These are phyloP conservation scores for Physaria fendleri DNA, from an alignment of 345 rosid species.

Conservation along the genomic window DNA sequence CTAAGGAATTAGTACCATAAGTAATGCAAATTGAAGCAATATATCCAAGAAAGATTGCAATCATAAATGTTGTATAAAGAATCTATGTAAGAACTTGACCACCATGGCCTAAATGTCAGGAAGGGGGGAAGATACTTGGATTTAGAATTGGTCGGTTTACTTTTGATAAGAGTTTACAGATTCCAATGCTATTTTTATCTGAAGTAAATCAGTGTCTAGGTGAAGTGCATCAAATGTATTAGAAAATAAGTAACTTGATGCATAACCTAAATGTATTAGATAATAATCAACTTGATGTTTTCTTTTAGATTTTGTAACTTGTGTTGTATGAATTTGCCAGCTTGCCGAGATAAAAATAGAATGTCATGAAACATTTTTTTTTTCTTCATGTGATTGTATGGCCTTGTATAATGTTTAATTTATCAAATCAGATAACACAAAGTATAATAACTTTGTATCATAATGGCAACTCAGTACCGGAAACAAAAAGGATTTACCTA, in stretches of 20 bases:
- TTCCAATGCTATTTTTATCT: conserved; percentile 17
- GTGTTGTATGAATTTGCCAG: not conserved
- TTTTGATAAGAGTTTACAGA: conserved; percentile 5
- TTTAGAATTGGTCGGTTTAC: not conserved
- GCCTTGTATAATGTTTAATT: not conserved
- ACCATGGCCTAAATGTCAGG: conserved; percentile 3
- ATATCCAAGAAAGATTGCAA: conserved; percentile 24
- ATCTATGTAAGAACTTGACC: conserved; percentile 4
- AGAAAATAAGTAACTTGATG: conserved; percentile 18
- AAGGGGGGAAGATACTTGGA: conserved; percentile 9
- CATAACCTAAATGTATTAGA: not conserved
- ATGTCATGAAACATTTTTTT: not conserved
- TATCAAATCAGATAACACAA: not conserved
- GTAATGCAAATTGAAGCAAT: conserved; percentile 8
- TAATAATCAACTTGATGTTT: conserved; percentile 15
- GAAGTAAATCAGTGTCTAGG: conserved; percentile 5
- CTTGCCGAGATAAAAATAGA: not conserved
- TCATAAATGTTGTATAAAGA: not conserved
- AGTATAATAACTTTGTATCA: not conserved
- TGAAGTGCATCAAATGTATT: conserved; percentile 14
- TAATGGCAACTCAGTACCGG: not conserved
- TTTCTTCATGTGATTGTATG: conserved; percentile 1
- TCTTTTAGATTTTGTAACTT: not conserved
- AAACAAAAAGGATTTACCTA: not conserved
- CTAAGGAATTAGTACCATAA: not conserved